phyloP scores from a whole-genome alignment of 2,329 filamentous ascomycete species.

The Lachnellula suecica region DNA sequence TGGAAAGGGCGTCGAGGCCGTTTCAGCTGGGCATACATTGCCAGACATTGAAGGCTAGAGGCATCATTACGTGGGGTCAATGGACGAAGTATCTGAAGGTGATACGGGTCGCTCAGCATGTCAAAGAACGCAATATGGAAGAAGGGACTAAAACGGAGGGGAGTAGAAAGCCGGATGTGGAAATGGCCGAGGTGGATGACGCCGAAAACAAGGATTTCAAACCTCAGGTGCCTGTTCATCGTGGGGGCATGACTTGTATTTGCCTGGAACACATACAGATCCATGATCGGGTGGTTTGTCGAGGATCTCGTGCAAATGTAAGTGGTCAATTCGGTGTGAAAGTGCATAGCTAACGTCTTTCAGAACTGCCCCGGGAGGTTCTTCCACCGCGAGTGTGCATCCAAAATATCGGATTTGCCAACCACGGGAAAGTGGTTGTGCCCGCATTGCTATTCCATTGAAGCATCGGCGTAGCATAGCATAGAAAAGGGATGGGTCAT shows the following conservation, averaged over 20 bases:
- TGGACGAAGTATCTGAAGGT: not conserved
- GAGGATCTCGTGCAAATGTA: slow-evolving; percentile 11
- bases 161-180: slow-evolving; percentile 16
- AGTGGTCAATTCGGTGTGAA: slow-evolving; percentile 5
- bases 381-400: slow-evolving; percentile 20
- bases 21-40: not conserved
- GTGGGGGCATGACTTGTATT: not conserved
- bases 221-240: too few relatives aligned
- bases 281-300: slow-evolving; percentile 19
- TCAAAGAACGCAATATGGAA: not conserved
- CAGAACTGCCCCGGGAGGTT: slow-evolving; percentile 19
- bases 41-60: not conserved
- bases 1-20: slow-evolving; percentile 5
- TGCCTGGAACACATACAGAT: slow-evolving; percentile 19
- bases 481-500: not conserved
- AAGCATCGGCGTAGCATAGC: slow-evolving; percentile 4
- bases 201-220: not conserved
- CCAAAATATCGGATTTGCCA: slow-evolving; percentile 4
- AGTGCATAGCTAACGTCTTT: not conserved
- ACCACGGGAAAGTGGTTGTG: slow-evolving; percentile 14
- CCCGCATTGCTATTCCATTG: slow-evolving; percentile 15
- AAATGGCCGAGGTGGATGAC: not conserved
- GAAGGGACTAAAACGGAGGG: not conserved
- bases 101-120: not conserved
- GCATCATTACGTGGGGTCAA: not conserved